Evolutionary conservation across 768 basidiomycete genomes (phyloP).

Genomic region (Sistotremastrum suecicum): DNA sequence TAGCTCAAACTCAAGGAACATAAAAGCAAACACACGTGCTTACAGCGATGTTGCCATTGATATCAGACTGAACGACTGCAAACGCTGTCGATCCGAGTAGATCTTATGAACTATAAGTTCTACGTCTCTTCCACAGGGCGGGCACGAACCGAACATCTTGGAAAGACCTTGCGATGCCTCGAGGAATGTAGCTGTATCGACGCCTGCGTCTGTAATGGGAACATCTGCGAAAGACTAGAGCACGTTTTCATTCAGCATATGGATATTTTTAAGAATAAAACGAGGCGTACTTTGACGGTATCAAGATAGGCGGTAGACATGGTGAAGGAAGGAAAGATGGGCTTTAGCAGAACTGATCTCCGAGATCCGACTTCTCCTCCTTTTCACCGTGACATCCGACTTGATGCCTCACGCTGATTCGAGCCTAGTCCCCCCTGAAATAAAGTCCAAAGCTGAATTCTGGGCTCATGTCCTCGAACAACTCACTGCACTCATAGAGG

Average conservation of each 20-base stretch:
- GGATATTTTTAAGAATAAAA: neutral
- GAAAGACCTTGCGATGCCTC: conserved; percentile 83
- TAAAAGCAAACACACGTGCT: conserved; percentile 13
- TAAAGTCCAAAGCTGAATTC: conserved; percentile 63
- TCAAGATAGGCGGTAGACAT: conserved; percentile 66
- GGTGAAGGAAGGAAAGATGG: conserved; percentile 9
- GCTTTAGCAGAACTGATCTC: conserved; percentile 11
- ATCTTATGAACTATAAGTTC: conserved; percentile 30
- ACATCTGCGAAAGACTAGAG: conserved; percentile 88
- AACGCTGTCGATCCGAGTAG: conserved; percentile 80
- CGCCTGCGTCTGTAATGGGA: conserved; percentile 67
- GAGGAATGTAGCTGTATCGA: conserved; percentile 80
- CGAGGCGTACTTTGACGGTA: conserved; percentile 40
- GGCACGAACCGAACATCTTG: conserved; percentile 67
- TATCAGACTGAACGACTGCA: conserved; percentile 64
- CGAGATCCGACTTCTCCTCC: conserved; percentile 8
- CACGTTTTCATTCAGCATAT: neutral
- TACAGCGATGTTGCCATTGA: conserved; percentile 87
- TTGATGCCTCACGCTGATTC: conserved; percentile 77
- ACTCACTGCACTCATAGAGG: conserved; percentile 45
- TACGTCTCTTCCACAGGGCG: neutral
- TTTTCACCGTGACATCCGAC: neutral
- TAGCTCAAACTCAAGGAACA: neutral
- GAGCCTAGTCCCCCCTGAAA: conserved; percentile 51
- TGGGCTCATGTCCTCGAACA: conserved; percentile 65